Percentiles rank a stretch among this genome's conserved stretches.
phyloP scores from a whole-genome alignment of 768 basidiomycete species.

The Mycena galopus region DNA sequence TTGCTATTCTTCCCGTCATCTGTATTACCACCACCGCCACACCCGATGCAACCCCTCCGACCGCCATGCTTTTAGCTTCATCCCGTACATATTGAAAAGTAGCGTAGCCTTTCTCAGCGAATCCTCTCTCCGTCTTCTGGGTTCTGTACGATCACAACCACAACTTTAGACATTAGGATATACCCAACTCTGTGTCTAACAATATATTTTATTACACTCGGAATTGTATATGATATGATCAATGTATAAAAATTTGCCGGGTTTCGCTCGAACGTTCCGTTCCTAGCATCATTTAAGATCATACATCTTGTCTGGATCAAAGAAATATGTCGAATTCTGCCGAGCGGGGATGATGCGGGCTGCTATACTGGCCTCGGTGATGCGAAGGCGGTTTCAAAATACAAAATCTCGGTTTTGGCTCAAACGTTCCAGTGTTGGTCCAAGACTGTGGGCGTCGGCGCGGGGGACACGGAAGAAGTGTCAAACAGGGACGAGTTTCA shows the following conservation, averaged over 20 bases:
- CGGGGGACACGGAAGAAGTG: neutral
- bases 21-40: constrained; percentile 37
- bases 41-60: constrained; percentile 21
- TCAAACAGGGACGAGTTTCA: neutral
- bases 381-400: neutral
- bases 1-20: constrained; percentile 29
- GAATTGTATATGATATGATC: constrained; percentile 14
- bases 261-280: neutral
- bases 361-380: constrained; percentile 4
- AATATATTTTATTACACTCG: constrained; percentile 34
- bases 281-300: constrained; percentile 9
- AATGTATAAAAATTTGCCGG: constrained; percentile 16
- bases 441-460: neutral
- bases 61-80: constrained; percentile 12
- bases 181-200: constrained; percentile 36
- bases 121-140: constrained; percentile 28
- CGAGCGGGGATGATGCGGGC: constrained; percentile 2
- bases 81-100: constrained; percentile 37
- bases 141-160: constrained; percentile 33
- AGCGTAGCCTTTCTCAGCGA: constrained; percentile 32
- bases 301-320: neutral
- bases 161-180: constrained; percentile 32
- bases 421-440: neutral
- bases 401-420: neutral
- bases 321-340: neutral